Conservation (phyloP, 805 yeast species). For the Monosporozyma aquatica region DNA sequence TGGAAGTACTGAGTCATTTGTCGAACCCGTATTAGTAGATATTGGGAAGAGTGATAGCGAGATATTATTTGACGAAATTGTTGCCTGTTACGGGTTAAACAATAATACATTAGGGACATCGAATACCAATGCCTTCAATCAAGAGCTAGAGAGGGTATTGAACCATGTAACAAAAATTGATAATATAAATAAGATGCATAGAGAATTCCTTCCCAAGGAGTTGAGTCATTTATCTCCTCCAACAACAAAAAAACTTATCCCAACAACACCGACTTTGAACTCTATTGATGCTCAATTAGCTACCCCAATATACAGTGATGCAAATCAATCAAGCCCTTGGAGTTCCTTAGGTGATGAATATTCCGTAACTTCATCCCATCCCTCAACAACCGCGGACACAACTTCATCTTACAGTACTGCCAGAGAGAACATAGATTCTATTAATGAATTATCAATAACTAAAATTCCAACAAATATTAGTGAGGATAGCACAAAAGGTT, state of each 20-base stretch:
- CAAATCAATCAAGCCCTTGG: slow-evolving; percentile 7
- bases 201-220: background rate
- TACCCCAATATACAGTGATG: slow-evolving; percentile 2
- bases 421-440: background rate
- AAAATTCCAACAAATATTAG: slow-evolving; percentile 1
- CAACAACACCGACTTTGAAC: background rate
- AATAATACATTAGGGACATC: background rate
- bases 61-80: slow-evolving; percentile 21
- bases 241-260: background rate
- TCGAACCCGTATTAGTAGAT: background rate
- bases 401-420: background rate
- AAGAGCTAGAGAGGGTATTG: slow-evolving; percentile 17
- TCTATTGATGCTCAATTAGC: slow-evolving; percentile 1
- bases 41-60: slow-evolving; percentile 15
- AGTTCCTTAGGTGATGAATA: slow-evolving; percentile 23
- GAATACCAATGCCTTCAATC: slow-evolving; percentile 5
- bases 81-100: slow-evolving; percentile 16
- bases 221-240: background rate
- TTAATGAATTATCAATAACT: slow-evolving; percentile 4
- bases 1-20: background rate
- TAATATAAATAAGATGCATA: slow-evolving; percentile 5
- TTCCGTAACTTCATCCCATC: slow-evolving; percentile 3
- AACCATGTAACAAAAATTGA: slow-evolving; percentile 10
- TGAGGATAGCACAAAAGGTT: background rate
- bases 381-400: background rate